phyloP scores from a whole-genome alignment of 2,329 filamentous ascomycete species.

The Dothiorella sarmentorum region DNA sequence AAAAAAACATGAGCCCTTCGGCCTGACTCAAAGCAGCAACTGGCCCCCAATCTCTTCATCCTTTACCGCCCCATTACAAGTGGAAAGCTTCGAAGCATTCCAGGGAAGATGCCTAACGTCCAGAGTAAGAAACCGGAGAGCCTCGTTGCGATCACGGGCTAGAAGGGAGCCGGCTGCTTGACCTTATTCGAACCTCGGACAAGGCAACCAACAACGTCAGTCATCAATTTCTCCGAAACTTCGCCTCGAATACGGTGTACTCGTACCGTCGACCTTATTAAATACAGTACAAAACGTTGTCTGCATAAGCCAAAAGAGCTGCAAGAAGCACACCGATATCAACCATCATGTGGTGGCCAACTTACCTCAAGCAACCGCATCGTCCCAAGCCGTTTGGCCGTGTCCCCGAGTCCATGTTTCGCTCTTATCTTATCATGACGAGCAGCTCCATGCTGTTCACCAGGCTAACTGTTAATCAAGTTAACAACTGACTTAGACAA shows the following conservation, averaged over 20 bases:
- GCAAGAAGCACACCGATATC: neutral
- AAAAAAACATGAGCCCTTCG: neutral
- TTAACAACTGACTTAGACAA: no score
- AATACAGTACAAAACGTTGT: conserved; percentile 79
- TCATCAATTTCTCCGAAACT: conserved; percentile 75
- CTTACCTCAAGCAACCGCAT: conserved; percentile 53
- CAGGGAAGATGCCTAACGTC: neutral
- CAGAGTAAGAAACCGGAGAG: no score
- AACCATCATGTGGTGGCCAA: neutral
- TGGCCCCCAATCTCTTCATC: neutral
- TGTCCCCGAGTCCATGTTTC: conserved; percentile 62
- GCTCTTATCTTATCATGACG: conserved; percentile 47
- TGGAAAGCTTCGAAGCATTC: no score
- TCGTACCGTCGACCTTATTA: conserved; percentile 72
- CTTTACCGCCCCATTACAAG: neutral
- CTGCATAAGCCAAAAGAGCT: conserved; percentile 75
- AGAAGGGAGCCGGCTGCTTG: no score
- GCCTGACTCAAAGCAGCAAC: neutral
- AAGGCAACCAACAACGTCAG: conserved; percentile 77
- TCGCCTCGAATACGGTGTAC: conserved; percentile 72
- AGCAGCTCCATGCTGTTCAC: conserved; percentile 69
- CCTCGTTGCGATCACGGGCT: no score
- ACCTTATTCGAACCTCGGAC: conserved; percentile 63
- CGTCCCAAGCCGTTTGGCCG: conserved; percentile 75
- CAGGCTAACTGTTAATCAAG: no score